Base-by-base conservation (phyloP, 768 basidiomycete species). In the Boletus barrowsii region DNA sequence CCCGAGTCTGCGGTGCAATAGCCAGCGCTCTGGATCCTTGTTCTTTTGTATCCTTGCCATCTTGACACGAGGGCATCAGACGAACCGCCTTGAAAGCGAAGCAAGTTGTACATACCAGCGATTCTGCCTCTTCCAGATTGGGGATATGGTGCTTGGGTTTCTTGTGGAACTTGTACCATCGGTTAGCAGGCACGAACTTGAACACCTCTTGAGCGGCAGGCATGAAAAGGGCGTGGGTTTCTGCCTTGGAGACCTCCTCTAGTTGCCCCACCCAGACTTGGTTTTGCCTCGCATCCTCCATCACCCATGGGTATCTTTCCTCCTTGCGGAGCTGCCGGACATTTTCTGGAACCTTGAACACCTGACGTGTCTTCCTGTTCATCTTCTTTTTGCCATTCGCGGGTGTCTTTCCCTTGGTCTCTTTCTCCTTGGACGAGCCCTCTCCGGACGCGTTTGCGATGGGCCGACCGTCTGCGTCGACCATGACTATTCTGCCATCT, bases 161-260 rank as follows among this genome's bases (percentile, higher is more conserved):
- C 77, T 91, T 92, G 73, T 90, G 90, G 67, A 93, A 93, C 71
- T 91, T 92, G 78, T 94, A 95, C 89, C 90, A 94, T 42, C 92
- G 80, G 67, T 91, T 83, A 6, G 90, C 84, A 14, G 91, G 87
- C 11, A 95, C 87, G 70, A 94, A 92, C 65, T 90, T 86, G 78
- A 95, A 94, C 37, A 86, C 79, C 54, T 91, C 84, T 63, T 85
- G 84, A 51, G 84, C 84, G 15, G 86, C 83, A 33, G 89, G 88
- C 84, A 92, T 89, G 71, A 94, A 88, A 72, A 93, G 84, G 7
- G 84, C 90, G 59, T 88, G 83, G 9, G 85, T 87, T 62, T 83
- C 82, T 24, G 82, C 78, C 72, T 82, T 90, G 11, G 76, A 73
- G 17, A 83, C 79, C 55, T 93, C 90, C 70, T 93, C 90, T 75